Evolutionary conservation across 345 rosid genomes (phyloP), one percentile per base, ranked within the genome.

Genomic region (Citrus maxima): DNA sequence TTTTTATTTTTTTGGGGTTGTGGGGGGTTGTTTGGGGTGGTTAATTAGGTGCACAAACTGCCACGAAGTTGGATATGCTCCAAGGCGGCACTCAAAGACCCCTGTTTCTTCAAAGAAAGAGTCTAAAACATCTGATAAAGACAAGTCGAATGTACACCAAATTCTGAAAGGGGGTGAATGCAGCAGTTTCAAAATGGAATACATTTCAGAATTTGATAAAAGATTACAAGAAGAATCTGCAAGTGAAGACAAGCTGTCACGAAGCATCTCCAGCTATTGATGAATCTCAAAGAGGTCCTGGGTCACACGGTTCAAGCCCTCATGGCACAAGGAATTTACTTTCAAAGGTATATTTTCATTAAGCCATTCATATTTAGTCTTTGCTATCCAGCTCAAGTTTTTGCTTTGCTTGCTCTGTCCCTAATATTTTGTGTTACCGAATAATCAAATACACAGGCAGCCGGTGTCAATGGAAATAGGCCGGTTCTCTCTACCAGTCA

Each of bases 21-120:
- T 10, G 14, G 51, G 51, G 16, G 16, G 51, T 10, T 2, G 49
- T 2, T 10, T 14, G 58, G 7, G 22, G 22, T 4, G 55, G 49
- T 77, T 34, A 7, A 75, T 78, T 69, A 91, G 96, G 96, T 34
- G 76, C 58, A 49, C 79, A 69, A 87, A 85, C 32, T 87, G 96
- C 81, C 98, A 93, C 0, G 81, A 79, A 64, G 75, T 93, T 75
- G 98, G 97, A 71, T 93, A 93, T 80, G 88, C 92, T 32, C 77
- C 76, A 28, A 87, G 89, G 77, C 69, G 79, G 64, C 78, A 68
- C 61, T 34, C 62, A 21, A 86, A 83, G 68, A 79, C 70, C 61
- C 59, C 71, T 7, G 74, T 40, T 69, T 24, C 67, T 16, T 8
- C 74, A 49, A 76, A 2, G 32, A 46, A 37, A 37, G 72, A 75